Conservation (phyloP, 768 basidiomycete species). For the Auricularia cornea region DNA sequence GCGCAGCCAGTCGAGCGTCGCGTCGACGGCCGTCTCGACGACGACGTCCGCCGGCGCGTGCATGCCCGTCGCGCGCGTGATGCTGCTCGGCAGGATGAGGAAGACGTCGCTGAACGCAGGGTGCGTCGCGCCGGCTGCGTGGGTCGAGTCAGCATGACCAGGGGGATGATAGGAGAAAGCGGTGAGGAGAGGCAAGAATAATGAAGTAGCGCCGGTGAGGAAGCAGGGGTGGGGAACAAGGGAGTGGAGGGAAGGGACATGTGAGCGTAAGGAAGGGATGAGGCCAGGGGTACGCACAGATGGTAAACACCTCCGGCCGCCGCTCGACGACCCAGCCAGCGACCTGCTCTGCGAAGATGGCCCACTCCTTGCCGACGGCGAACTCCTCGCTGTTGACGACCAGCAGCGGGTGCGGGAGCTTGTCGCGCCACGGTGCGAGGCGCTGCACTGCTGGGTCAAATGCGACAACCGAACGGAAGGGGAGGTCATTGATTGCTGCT, state of each 20-base stretch:
- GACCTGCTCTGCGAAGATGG: slow-evolving; percentile 23
- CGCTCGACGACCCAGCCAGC: slow-evolving; percentile 7
- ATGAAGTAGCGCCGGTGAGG: too few species aligned
- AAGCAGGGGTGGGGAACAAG: too few species aligned
- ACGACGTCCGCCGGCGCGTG: slow-evolving; percentile 11
- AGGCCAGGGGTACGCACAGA: too few species aligned
- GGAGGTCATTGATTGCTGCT: slow-evolving; percentile 18
- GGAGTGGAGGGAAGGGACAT: too few species aligned
- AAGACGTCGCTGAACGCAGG: slow-evolving; percentile 29
- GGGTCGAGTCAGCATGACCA: too few species aligned
- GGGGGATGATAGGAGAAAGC: neutral
- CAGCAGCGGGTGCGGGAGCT: slow-evolving; percentile 25
- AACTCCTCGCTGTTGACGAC: slow-evolving; percentile 36
- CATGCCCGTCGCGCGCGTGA: slow-evolving; percentile 21
- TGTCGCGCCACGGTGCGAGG: slow-evolving; percentile 18
- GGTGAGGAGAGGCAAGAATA: neutral
- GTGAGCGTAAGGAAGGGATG: too few species aligned
- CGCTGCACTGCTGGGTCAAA: slow-evolving; percentile 6
- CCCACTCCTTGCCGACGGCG: slow-evolving; percentile 28
- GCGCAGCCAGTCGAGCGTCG: slow-evolving; percentile 14
- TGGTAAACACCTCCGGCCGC: slow-evolving; percentile 1
- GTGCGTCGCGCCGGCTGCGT: slow-evolving; percentile 23
- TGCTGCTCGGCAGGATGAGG: slow-evolving; percentile 25
- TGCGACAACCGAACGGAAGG: slow-evolving; percentile 27
- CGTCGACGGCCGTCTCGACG: slow-evolving; percentile 15